Evolutionary conservation across 805 yeast species (phyloP), one percentile per base, ranked within the genome.

Genomic region (Dipodascus albidus): DNA sequence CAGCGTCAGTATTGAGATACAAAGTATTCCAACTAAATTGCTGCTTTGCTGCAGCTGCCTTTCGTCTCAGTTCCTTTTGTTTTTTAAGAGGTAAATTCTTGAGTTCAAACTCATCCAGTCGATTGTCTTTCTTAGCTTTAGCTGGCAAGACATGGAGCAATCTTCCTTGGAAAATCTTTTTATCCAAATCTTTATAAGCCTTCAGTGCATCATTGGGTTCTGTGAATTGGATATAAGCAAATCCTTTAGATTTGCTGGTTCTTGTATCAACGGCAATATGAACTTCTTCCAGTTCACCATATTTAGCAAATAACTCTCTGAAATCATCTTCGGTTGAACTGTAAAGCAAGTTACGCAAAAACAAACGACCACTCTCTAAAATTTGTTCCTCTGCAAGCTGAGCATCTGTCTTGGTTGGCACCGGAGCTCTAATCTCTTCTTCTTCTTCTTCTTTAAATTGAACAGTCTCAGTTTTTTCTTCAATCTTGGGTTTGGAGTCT

Each of bases 21-120:
- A 93, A 75, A 0, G 98, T 87, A 64, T 90, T 93, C 99, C 99
- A 93, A 61, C 90, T 82, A 69, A 93, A 93, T 62, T 88, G 91
- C 50, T 82, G 78, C 66, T 84, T 87, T 1, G 93, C 70, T 1
- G 99, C 98, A 62, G 82, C 85, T 31, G 82, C 83, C 64, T 87
- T 88, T 61, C 84, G 81, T 67, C 84, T 87, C 63, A 93, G 71
- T 63, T 88, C 96, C 55, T 80, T 76, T 70, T 90, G 98, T 61
- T 90, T 90, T 69, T 93, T 93, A 60, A 93, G 73, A 2, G 99
- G 98, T 69, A 93, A 72, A 66, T 91, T 89, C 60, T 87, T 84
- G 56, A 93, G 68, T 57, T 89, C 98, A 68, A 87, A 88, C 65
- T 93, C 99, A 66, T 89, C 96, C 48, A 93, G 70, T 54, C 81